Percentiles rank a stretch among this genome's conserved stretches.
Evolutionary conservation across 2,329 filamentous ascomycete genomes (phyloP).

Genomic region (Bertia moriformis): DNA sequence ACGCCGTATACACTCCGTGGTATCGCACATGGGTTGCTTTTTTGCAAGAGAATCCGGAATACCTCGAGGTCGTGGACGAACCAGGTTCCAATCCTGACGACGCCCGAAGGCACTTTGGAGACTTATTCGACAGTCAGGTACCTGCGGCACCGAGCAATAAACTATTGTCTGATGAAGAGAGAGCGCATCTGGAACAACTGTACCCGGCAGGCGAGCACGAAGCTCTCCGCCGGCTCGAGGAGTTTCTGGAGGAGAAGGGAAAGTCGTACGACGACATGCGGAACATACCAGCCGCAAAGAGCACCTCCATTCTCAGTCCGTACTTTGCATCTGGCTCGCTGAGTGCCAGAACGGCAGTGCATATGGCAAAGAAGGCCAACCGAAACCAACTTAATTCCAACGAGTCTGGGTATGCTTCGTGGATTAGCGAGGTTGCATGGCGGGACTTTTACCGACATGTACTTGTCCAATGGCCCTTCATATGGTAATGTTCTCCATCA

Average conservation of each 20-base stretch:
- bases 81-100: constrained; percentile 32
- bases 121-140: constrained; percentile 9
- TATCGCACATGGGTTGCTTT: constrained; percentile 45
- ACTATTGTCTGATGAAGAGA: constrained; percentile 11
- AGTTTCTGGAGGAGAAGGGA: constrained; percentile 11
- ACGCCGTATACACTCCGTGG: constrained; percentile 54
- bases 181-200: constrained; percentile 11
- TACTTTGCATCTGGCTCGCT: constrained; percentile 10
- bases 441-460: constrained; percentile 1
- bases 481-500: constrained; percentile 14
- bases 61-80: constrained; percentile 32
- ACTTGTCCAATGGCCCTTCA: not conserved
- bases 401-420: not conserved
- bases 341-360: not conserved
- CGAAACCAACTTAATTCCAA: not conserved
- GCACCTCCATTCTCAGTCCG: constrained; percentile 10
- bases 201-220: constrained; percentile 13
- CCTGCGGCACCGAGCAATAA: constrained; percentile 11
- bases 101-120: not conserved
- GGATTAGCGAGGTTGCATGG: constrained; percentile 1
- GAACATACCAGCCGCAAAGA: constrained; percentile 10
- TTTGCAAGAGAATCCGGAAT: constrained; percentile 36
- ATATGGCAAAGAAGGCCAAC: not conserved
- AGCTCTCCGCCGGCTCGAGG: constrained; percentile 8
- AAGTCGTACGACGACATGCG: constrained; percentile 11